phyloP scores from a whole-genome alignment of 331 rosid genomes.

The Acacia pycnantha region DNA sequence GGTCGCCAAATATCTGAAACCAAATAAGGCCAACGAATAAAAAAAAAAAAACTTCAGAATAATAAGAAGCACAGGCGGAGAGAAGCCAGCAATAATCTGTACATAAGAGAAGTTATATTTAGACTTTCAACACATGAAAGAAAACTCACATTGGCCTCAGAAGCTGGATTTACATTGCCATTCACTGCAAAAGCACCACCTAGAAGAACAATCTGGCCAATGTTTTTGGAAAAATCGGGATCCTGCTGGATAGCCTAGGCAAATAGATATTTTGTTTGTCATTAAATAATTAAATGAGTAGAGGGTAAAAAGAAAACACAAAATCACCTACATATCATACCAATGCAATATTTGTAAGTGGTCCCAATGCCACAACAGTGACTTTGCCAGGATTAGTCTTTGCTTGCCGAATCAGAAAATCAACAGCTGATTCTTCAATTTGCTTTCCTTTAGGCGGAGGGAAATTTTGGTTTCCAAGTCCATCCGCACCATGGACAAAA shows the following conservation, averaged over 20 bases:
- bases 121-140: conserved; percentile 12
- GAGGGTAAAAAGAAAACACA: background rate
- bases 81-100: background rate
- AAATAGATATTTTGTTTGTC: conserved; percentile 13
- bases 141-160: conserved; percentile 83
- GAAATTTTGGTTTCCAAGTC: conserved; percentile 96
- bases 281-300: conserved; percentile 22
- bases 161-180: conserved; percentile 94
- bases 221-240: conserved; percentile 65
- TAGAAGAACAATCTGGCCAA: conserved; percentile 79
- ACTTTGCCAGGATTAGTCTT: conserved; percentile 71
- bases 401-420: conserved; percentile 77
- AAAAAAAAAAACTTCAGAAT: background rate
- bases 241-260: conserved; percentile 78
- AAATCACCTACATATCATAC: conserved; percentile 39
- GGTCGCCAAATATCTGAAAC: conserved; percentile 82
- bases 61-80: background rate
- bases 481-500: conserved; percentile 91
- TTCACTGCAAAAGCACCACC: conserved; percentile 93
- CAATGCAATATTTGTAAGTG: conserved; percentile 90
- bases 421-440: conserved; percentile 64
- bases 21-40: background rate
- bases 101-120: background rate
- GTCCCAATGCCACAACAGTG: conserved; percentile 90
- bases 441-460: conserved; percentile 85